Evolutionary conservation across 1,284 basidiomycete species (phyloP), one percentile per base, ranked within the genome.

Genomic region (Vanrija sp.): DNA sequence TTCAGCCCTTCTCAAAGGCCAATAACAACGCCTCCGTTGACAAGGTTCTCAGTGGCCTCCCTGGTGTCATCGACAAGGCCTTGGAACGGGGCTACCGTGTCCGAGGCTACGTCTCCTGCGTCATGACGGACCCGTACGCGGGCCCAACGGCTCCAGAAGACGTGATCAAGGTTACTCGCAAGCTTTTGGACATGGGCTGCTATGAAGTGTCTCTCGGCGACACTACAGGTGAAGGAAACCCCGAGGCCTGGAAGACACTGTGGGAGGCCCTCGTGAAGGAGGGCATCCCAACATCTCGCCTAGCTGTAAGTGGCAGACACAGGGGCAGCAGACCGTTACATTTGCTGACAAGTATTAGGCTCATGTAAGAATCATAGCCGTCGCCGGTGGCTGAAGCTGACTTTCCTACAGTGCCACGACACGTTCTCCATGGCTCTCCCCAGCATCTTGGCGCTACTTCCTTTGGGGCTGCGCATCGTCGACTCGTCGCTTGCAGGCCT

Each of bases 181-280:
- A 83, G 61, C 74, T 98, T 25, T 64, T 86, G 5, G 84, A 91
- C 55, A 94, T 96, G 88, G 94, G 93, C 0, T 95, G 91, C 71
- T 96, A 95, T 76, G 90, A 98, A 71, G 84, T 97, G 49, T 89
- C 87, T 61, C 77, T 97, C 29, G 92, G 91, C 0, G 94, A 98
- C 75, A 98, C 93, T 1, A 89, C 91, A 2, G 94, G 94, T 0
- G 85, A 85, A 29, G 94, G 88, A 1, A 89, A 87, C 46, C 91
- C 92, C 0, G 76, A 79, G 16, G 82, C 82, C 21, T 83, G 94
- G 53, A 72, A 79, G 16, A 78, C 79, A 51, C 83, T 95, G 76
- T 79, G 96, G 55, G 82, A 86, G 56, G 84, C 84, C 25, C 86
- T 91, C 7, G 80, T 83, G 46, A 51, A 50, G 65, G 83, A 81